Evolutionary conservation across 495 filamentous ascomycete genomes (phyloP), one percentile per base, ranked within the genome.

Genomic region (Parachaetomium inaequale): DNA sequence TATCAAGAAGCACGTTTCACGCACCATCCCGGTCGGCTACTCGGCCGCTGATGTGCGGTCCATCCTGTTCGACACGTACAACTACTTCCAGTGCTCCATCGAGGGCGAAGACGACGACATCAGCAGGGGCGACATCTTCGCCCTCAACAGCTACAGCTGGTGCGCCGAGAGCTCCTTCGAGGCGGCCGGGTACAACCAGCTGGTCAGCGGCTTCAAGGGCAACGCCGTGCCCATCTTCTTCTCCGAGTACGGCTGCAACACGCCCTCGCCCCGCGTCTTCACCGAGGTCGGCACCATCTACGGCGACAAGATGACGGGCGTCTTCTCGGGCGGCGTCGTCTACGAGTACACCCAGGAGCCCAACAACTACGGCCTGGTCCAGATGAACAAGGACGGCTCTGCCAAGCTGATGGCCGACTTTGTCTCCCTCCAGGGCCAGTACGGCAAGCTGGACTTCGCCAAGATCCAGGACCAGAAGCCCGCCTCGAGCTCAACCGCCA

Each of bases 221-320:
- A 86, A 84, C 58, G 87, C 87, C 32, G 81, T 96, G 56, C 93
- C 93, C 23, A 83, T 97, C 58, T 96, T 98, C 85, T 96, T 95
- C 82, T 93, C 90, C 67, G 94, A 98, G 76, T 98, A 89, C 63
- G 94, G 94, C 63, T 98, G 94, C 83, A 98, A 96, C 82, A 77
- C 82, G 26, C 85, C 87, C 31, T 75, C 77, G 40, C 92, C 93
- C 19, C 90, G 94, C 70, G 65, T 84, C 63, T 98, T 96, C 79
- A 85, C 84, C 63, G 93, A 98, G 74, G 88, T 96, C 17, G 75
- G 76, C 57, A 82, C 87, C 46, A 81, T 98, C 67, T 96, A 98
- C 75, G 84, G 91, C 59, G 64, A 79, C 28, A 73, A 94, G 55
- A 96, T 98, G 91, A 88, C 84, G 26, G 76, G 77, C 59, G 78